A percentile compares a stretch with the other conserved stretches of the same genome.
phyloP scores from a whole-genome alignment of 768 basidiomycete species.

The Floccularia luteovirens region DNA sequence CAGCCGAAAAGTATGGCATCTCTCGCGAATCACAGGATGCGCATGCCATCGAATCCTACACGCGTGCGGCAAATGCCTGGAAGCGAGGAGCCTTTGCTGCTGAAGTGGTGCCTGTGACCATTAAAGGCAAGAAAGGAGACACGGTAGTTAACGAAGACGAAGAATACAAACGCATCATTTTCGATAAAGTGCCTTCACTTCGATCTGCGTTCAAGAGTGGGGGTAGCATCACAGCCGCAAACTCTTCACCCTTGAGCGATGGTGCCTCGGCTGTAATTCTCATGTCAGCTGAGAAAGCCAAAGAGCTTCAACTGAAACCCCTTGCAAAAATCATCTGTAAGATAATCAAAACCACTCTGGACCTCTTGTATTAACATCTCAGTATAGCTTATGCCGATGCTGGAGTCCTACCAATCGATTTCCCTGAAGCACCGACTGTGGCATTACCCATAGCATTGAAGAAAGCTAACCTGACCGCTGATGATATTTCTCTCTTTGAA shows the following conservation, averaged over 20 bases:
- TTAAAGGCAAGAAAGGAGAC: conserved; percentile 94
- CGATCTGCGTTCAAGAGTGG: conserved; percentile 86
- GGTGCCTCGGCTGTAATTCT: conserved; percentile 94
- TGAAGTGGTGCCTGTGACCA: conserved; percentile 84
- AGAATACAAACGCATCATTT: conserved; percentile 95
- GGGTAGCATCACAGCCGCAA: conserved; percentile 92
- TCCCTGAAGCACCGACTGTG: conserved; percentile 90
- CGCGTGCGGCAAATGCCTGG: conserved; percentile 90
- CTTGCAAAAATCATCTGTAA: conserved; percentile 91
- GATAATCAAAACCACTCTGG: conserved; percentile 20
- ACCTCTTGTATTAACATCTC: conserved; percentile 7
- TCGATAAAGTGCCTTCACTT: conserved; percentile 86
- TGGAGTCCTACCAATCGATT: conserved; percentile 94
- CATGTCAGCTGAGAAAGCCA: conserved; percentile 89
- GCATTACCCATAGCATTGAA: conserved; percentile 86
- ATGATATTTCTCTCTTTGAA: conserved; percentile 90
- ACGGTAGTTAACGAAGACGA: conserved; percentile 89
- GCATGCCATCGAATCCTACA: conserved; percentile 93
- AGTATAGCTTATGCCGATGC: conserved; percentile 88
- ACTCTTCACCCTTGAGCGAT: conserved; percentile 92
- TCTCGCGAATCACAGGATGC: conserved; percentile 82
- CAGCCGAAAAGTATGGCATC: conserved; percentile 78
- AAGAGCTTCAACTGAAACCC: conserved; percentile 86
- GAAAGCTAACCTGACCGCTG: conserved; percentile 72
- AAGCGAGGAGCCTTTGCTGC: conserved; percentile 73